Evolutionary conservation across 352 stramenopile genomes (phyloP).

Genomic region (Globisporangium nagaii): DNA sequence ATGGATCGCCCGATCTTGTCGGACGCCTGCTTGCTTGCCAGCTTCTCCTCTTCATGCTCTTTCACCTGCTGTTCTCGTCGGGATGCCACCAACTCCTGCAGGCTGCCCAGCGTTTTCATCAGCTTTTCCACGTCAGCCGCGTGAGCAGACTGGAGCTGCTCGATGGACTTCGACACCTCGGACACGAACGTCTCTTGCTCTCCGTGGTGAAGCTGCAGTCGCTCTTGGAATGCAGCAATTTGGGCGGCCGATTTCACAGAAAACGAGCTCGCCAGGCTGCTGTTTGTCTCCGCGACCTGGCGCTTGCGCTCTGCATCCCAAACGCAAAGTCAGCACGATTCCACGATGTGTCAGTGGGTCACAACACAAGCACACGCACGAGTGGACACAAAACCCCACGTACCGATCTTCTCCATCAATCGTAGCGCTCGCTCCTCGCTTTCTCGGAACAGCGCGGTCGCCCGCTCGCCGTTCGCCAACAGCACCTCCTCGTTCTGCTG

Average conservation of each 20-base stretch:
- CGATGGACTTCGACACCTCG: conserved; percentile 35
- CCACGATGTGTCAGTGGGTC: no score
- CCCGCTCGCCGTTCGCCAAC: conserved; percentile 41
- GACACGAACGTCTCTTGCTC: conserved; percentile 37
- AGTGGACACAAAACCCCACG: not conserved
- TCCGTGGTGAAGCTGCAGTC: conserved; percentile 43
- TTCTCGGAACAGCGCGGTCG: conserved; percentile 46
- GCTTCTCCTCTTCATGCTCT: conserved; percentile 13
- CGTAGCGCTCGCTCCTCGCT: conserved; percentile 43
- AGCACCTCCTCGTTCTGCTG: conserved; percentile 52
- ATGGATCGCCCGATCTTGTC: conserved; percentile 18
- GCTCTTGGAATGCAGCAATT: conserved; percentile 38
- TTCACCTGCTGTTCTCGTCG: conserved; percentile 13
- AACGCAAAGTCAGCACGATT: not conserved
- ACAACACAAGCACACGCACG: not conserved
- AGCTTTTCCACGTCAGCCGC: conserved; percentile 37
- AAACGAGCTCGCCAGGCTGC: conserved; percentile 36
- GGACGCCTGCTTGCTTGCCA: conserved; percentile 14
- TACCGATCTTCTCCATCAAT: conserved; percentile 53
- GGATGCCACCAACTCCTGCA: conserved; percentile 23
- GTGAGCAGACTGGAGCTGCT: conserved; percentile 42
- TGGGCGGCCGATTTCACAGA: conserved; percentile 33
- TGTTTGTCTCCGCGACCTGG: conserved; percentile 40
- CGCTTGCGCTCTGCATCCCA: conserved; percentile 36
- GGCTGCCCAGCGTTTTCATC: conserved; percentile 19